Base-by-base conservation (phyloP, 1,284 basidiomycete species). In the Cutaneotrichosporon sp. region DNA sequence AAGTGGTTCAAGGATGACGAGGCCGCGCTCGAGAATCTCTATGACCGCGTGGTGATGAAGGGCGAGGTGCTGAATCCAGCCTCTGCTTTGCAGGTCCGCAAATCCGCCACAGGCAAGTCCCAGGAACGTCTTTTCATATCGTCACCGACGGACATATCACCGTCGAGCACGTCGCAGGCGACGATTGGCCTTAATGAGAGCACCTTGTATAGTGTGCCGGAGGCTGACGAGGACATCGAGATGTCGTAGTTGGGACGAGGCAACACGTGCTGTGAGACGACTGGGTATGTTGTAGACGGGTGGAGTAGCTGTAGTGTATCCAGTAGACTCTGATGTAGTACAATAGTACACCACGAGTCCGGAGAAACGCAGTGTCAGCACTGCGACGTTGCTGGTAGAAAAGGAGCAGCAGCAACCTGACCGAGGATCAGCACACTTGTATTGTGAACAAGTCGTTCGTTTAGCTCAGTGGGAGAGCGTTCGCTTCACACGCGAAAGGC, bases 21-120 rank as follows among this genome's bases (percentile, higher is more conserved):
- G 38, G 30, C 5, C 21, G 57, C 55, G 8, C 51, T 69, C 14
- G 51, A 64, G 10, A 36, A 22, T 9, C 36, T 70, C 14, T 65
- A 64, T 32, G 52, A 58, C 6, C 56, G n/a, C 26, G 67, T 70
- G 10, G 63, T 68, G 31, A 58, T 16, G 51, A 36, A 55, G 2
- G 56, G 56, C 46, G 18, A 50, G 14, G 56, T 62, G 36, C 61
- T 62, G 14, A 49, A 57, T 36, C 26, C 22, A 16, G 50, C 26
- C 22, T n/a, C 26, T 8, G 50, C 38, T 16, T 40, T 26, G 26
- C 26, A 26, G 26, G 26, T 26, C 26, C 3, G 26, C 26, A 26
- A 26, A 26, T 26, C 26, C 26, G 3, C 26, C 3, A 26, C 26
- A 26, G 26, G 26, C 26, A 26, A 26, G 2, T 26, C 26, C 26